Conservation (phyloP, 176 grass and related monocot species). For the Bromus sterilis region DNA sequence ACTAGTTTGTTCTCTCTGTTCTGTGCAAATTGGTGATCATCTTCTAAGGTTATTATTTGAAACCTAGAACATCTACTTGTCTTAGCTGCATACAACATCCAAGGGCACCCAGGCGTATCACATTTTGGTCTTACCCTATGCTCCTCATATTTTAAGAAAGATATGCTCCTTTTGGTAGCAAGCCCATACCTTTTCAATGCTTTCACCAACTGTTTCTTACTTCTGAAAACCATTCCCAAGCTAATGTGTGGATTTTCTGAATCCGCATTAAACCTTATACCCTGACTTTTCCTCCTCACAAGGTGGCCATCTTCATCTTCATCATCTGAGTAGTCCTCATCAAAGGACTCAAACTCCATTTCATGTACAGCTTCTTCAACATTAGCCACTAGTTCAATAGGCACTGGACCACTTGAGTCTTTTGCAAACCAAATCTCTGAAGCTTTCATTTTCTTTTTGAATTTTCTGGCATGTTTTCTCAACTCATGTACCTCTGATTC, state of each 20-base stretch:
- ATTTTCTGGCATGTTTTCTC: too few relatives aligned
- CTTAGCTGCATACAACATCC: background rate
- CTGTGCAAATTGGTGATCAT: background rate
- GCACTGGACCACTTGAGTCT: too few relatives aligned
- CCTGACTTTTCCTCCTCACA: background rate
- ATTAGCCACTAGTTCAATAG: too few relatives aligned
- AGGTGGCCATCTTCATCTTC: too few relatives aligned
- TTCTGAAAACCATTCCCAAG: background rate
- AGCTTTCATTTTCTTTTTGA: too few relatives aligned
- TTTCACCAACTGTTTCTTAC: background rate
- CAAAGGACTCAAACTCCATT: too few relatives aligned
- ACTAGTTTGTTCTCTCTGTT: background rate
- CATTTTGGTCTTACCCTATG: background rate
- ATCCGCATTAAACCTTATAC: background rate
- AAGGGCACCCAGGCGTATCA: background rate
- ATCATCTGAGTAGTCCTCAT: too few relatives aligned
- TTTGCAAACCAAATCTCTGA: too few relatives aligned
- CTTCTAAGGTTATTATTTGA: background rate
- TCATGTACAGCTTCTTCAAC: too few relatives aligned
- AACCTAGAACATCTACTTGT: background rate
- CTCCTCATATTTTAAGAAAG: background rate
- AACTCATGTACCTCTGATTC: too few relatives aligned
- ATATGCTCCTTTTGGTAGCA: background rate
- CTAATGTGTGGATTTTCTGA: background rate
- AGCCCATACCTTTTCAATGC: background rate